These are phyloP conservation scores for Bretschneidera sinensis DNA, from an alignment of 345 rosid species.

Conservation along the genomic window DNA sequence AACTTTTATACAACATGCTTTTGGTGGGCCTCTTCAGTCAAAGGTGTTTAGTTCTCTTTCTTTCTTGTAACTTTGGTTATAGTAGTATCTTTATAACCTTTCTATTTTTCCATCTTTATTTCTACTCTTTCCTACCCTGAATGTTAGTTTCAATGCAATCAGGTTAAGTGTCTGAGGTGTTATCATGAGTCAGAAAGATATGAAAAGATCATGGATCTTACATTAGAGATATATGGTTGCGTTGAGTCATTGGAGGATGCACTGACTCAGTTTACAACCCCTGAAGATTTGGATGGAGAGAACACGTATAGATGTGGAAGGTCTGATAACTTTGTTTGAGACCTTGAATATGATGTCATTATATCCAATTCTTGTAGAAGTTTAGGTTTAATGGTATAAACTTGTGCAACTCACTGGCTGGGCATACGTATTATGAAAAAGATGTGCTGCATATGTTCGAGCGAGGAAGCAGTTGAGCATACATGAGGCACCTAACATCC, in stretches of 20 bases:
- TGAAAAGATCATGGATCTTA: constrained; percentile 84
- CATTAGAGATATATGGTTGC: constrained; percentile 79
- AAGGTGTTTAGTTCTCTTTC: constrained; percentile 34
- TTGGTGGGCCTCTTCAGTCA: constrained; percentile 74
- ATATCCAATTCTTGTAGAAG: neutral
- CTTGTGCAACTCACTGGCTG: constrained; percentile 3
- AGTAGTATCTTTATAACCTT: neutral
- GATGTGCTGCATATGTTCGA: constrained; percentile 71
- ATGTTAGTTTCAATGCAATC: constrained; percentile 10
- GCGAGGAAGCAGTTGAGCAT: constrained; percentile 77
- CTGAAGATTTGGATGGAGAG: constrained; percentile 85
- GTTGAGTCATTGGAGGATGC: constrained; percentile 83
- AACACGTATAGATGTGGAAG: constrained; percentile 91
- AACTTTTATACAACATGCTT: constrained; percentile 77
- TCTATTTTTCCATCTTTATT: constrained; percentile 1
- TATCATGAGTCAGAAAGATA: constrained; percentile 72
- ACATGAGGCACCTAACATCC: constrained; percentile 82
- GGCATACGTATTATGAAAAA: constrained; percentile 21
- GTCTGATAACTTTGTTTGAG: constrained; percentile 26
- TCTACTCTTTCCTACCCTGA: neutral
- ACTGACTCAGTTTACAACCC: constrained; percentile 69
- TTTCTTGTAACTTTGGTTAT: constrained; percentile 7
- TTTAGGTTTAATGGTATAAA: neutral
- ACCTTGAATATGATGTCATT: neutral
- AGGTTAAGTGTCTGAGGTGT: constrained; percentile 82